Conservation (phyloP, 1,284 basidiomycete species). For the Rhodotorula sp. region DNA sequence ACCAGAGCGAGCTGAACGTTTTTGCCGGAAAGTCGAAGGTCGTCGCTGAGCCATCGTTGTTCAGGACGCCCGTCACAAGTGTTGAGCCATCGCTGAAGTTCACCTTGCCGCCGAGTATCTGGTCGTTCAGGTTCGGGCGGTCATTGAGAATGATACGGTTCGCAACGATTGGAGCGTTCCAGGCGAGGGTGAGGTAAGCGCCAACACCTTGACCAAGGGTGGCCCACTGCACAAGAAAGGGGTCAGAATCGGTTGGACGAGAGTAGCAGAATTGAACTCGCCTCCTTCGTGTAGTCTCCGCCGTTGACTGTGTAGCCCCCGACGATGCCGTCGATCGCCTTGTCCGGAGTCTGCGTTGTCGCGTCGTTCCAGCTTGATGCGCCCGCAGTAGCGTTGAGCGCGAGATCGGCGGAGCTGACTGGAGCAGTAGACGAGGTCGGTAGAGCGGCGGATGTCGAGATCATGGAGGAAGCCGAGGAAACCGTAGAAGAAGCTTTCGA, state of each 20-base stretch:
- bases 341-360: constrained; percentile 20
- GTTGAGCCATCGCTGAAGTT: constrained; percentile 27
- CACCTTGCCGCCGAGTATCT: constrained; percentile 11
- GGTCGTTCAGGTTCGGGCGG: constrained; percentile 32
- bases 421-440: too few relatives aligned
- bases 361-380: constrained; percentile 8
- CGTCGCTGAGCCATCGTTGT: constrained; percentile 29
- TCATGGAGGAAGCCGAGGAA: too few relatives aligned
- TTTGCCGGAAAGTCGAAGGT: constrained; percentile 2
- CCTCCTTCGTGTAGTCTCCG: constrained; percentile 11
- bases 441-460: too few relatives aligned
- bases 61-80: constrained; percentile 13
- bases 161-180: constrained; percentile 9
- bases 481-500: background rate
- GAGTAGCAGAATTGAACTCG: background rate
- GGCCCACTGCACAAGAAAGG: constrained; percentile 16
- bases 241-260: too few relatives aligned
- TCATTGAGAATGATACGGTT: constrained; percentile 24
- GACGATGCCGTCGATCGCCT: constrained; percentile 32
- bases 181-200: constrained; percentile 19
- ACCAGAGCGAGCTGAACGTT: background rate
- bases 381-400: too few relatives aligned
- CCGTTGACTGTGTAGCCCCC: constrained; percentile 31
- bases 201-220: constrained; percentile 8
- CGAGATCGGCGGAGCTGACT: too few relatives aligned